Evolutionary conservation across 2,329 filamentous ascomycete genomes (phyloP).

Genomic region (Fusarium sororula): DNA sequence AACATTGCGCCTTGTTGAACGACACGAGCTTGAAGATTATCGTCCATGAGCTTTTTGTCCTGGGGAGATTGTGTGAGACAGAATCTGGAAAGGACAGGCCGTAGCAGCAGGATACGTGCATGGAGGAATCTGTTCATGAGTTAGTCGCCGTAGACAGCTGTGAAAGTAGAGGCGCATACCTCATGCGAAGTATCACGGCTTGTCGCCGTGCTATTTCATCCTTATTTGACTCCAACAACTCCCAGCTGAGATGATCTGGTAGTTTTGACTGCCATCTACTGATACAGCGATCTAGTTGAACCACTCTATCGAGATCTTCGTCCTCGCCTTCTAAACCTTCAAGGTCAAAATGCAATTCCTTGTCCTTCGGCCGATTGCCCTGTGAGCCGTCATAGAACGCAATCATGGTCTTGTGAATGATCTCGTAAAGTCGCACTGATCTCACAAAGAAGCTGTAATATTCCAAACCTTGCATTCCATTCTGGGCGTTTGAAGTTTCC

Average conservation of each 20-base stretch:
- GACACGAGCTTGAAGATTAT: slow-evolving; percentile 42
- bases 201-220: slow-evolving; percentile 45
- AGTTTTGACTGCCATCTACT: slow-evolving; percentile 46
- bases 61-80: slow-evolving; percentile 40
- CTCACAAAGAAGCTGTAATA: slow-evolving; percentile 48
- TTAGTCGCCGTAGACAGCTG: neutral
- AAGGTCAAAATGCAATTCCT: neutral
- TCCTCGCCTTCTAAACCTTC: slow-evolving; percentile 19
- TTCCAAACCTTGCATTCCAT: neutral
- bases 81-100: slow-evolving; percentile 47
- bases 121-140: slow-evolving; percentile 43
- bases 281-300: slow-evolving; percentile 46
- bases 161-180: slow-evolving; percentile 31
- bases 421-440: slow-evolving; percentile 50
- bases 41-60: slow-evolving; percentile 12
- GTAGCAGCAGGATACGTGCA: slow-evolving; percentile 46
- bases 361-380: neutral
- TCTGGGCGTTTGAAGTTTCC: neutral
- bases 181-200: slow-evolving; percentile 46
- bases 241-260: slow-evolving; percentile 40
- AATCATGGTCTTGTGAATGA: slow-evolving; percentile 46
- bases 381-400: slow-evolving; percentile 41
- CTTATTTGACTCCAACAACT: slow-evolving; percentile 1
- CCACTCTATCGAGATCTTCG: slow-evolving; percentile 44
- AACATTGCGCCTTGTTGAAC: slow-evolving; percentile 47